Conservation (phyloP, 106 monocot genomes). For the Dendrobium nobile region DNA sequence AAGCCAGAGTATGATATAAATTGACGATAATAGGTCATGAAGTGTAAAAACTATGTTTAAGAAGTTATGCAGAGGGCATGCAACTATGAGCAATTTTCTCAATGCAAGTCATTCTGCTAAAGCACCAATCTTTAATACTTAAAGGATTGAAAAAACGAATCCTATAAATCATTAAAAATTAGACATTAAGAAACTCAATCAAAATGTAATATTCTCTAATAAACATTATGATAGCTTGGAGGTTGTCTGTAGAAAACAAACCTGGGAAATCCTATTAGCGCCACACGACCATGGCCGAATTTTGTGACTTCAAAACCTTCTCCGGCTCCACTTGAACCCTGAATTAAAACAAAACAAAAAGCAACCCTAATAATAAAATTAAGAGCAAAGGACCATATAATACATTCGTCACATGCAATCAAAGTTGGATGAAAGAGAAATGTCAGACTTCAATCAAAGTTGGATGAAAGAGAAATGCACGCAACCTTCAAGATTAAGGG, state of each 20-base stretch:
- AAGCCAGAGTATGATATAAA: neutral
- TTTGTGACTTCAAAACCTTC: constrained; percentile 99
- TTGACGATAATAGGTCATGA: neutral
- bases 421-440: neutral
- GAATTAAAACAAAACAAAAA: constrained; percentile 10
- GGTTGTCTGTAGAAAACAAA: constrained; percentile 15
- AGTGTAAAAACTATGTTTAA: neutral
- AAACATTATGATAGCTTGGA: neutral
- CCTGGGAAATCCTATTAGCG: constrained; percentile 99
- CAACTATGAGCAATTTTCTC: neutral
- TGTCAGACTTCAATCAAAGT: neutral
- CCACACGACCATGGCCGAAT: constrained; percentile 99
- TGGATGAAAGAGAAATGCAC: neutral
- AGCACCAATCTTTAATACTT: neutral
- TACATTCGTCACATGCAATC: neutral
- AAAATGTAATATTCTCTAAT: neutral
- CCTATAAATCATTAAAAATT: neutral
- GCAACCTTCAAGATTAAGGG: neutral
- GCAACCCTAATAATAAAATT: neutral
- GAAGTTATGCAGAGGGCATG: neutral
- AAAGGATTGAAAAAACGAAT: neutral
- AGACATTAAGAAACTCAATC: neutral
- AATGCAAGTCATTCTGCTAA: neutral
- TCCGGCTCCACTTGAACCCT: constrained; percentile 98
- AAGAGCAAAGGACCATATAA: neutral